Percentiles rank a stretch among this genome's conserved stretches.
phyloP scores from a whole-genome alignment of 2,329 filamentous ascomycete genomes.

The Clathrospora elynae region DNA sequence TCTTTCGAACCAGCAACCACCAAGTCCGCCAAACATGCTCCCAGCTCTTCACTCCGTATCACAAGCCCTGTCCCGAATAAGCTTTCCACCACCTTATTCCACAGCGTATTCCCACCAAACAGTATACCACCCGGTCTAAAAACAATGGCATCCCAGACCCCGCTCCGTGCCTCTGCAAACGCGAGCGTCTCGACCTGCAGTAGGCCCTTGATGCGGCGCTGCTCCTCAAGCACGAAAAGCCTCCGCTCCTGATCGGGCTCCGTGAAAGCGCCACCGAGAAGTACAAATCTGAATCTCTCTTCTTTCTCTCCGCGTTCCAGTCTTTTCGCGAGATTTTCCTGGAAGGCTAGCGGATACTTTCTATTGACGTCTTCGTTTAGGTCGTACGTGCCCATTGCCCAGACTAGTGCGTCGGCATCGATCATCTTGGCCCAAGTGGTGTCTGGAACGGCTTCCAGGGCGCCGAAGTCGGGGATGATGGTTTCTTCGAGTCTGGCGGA shows the following conservation, averaged over 20 bases:
- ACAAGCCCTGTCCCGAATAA: constrained; percentile 4
- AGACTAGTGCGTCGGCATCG: constrained; percentile 28
- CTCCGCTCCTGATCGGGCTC: constrained; percentile 18
- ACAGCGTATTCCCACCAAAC: constrained; percentile 3
- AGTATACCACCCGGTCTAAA: constrained; percentile 24
- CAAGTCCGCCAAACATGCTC: constrained; percentile 21
- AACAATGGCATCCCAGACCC: constrained; percentile 20
- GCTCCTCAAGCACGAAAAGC: constrained; percentile 15
- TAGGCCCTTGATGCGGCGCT: constrained; percentile 23
- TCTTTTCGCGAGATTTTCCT: constrained; percentile 8
- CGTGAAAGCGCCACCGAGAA: constrained; percentile 21
- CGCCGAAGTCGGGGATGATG: constrained; percentile 20
- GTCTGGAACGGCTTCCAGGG: neutral
- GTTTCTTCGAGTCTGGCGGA: constrained; percentile 17
- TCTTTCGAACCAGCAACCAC: constrained; percentile 13
- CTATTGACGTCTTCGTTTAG: constrained; percentile 23
- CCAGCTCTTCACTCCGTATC: constrained; percentile 21
- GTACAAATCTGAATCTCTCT: constrained; percentile 18
- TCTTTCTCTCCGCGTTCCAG: neutral
- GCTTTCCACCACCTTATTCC: constrained; percentile 1
- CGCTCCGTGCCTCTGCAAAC: constrained; percentile 15
- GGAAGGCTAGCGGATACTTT: constrained; percentile 24
- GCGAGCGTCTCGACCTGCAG: constrained; percentile 16
- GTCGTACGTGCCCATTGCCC: constrained; percentile 27
- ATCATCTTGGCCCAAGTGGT: constrained; percentile 11